Conservation (phyloP, 306 rosid species). For the Malus domestica region DNA sequence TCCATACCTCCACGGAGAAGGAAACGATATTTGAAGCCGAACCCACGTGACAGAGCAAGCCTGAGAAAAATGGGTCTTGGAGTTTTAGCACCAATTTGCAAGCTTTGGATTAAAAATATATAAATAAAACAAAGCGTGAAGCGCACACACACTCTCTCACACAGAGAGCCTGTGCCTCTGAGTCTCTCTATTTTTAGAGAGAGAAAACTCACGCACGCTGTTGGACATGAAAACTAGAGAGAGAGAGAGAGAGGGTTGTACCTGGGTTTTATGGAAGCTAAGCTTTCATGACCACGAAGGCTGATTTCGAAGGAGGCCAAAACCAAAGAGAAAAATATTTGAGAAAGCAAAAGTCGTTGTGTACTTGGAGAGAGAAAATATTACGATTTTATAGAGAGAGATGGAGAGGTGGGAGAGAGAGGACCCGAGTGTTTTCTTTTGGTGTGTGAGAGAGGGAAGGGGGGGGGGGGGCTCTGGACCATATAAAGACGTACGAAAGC, state of each 20-base stretch:
- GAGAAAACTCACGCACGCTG: neutral
- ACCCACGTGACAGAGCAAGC: slow-evolving; percentile 43
- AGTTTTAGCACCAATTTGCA: slow-evolving; percentile 45
- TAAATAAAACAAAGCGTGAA: slow-evolving; percentile 42
- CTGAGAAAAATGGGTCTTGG: slow-evolving; percentile 51
- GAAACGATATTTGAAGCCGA: slow-evolving; percentile 10
- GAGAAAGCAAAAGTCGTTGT: slow-evolving; percentile 42
- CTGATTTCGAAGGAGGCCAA: slow-evolving; percentile 31
- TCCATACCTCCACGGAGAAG: slow-evolving; percentile 40
- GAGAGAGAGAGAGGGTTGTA: slow-evolving; percentile 12
- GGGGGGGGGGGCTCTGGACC: slow-evolving; percentile 19
- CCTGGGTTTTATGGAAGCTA: slow-evolving; percentile 43
- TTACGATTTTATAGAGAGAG: neutral
- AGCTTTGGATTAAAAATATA: slow-evolving; percentile 31
- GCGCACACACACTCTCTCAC: neutral
- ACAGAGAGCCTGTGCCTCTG: neutral
- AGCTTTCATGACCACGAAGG: slow-evolving; percentile 58
- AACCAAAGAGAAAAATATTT: neutral
- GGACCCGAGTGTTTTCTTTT: neutral
- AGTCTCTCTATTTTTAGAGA: neutral
- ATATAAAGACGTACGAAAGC: slow-evolving; percentile 11
- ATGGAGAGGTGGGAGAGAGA: neutral
- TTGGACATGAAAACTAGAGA: slow-evolving; percentile 7
- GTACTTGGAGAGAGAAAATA: neutral
- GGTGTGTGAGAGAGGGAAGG: slow-evolving; percentile 12